A percentile compares a stretch with the other conserved stretches of the same genome.
phyloP scores from a whole-genome alignment of 2,329 filamentous ascomycete genomes.

The Drechslerella stenobrocha region DNA sequence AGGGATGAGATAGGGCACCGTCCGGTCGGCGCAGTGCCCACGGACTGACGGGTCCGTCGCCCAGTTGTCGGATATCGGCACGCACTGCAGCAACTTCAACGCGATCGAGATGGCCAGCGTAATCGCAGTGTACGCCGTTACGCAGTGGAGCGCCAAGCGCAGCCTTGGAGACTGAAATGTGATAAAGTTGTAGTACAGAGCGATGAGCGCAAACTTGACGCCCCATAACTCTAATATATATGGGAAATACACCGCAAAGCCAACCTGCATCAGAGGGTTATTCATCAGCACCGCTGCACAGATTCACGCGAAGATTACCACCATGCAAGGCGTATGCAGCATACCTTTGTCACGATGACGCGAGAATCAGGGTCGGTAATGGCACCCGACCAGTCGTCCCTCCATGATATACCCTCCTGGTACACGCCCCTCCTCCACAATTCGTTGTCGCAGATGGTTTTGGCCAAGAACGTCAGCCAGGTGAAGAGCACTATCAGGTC shows the following conservation, averaged over 20 bases:
- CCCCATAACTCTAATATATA: conserved; percentile 42
- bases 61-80: conserved; percentile 32
- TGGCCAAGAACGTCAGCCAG: conserved; percentile 28
- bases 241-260: conserved; percentile 23
- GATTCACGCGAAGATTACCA: neutral
- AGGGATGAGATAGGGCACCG: conserved; percentile 25
- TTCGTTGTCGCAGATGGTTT: conserved; percentile 23
- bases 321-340: neutral
- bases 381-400: conserved; percentile 15
- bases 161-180: conserved; percentile 19
- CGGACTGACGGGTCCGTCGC: neutral
- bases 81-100: conserved; percentile 32
- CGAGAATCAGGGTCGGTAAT: conserved; percentile 25
- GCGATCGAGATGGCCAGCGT: conserved; percentile 33
- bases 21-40: conserved; percentile 1
- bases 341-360: conserved; percentile 29
- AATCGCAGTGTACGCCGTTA: conserved; percentile 21
- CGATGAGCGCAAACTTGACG: conserved; percentile 37
- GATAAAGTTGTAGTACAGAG: conserved; percentile 33
- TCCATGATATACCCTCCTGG: conserved; percentile 24
- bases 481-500: conserved; percentile 33
- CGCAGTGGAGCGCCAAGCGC: conserved; percentile 18
- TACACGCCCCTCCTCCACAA: conserved; percentile 32
- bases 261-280: conserved; percentile 15
- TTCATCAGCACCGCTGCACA: neutral